Evolutionary conservation across 805 yeast genomes (phyloP), one percentile per base, ranked within the genome.

Genomic region (Cyberlindnera misumaiensis): DNA sequence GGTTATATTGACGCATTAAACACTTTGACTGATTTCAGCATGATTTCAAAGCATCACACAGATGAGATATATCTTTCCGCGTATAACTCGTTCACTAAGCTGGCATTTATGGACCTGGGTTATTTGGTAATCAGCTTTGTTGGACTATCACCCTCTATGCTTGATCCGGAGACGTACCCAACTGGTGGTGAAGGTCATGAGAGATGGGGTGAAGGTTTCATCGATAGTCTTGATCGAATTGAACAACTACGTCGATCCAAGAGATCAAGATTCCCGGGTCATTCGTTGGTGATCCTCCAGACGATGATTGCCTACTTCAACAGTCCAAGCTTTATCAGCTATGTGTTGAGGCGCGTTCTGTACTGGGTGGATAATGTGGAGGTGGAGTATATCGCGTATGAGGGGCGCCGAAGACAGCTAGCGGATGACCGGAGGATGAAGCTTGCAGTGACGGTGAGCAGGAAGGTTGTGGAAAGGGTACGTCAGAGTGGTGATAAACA

Each of bases 51-150:
- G 25, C 34, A 31, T 13, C 26, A 28, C 12, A 5, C 25, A 5
- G 15, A 32, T 4, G 30, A 28, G 17, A n/a, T 22, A 18, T 47
- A 45, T 32, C 27, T 33, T 14, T 14, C 14, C 13, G 39, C 40
- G 9, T 43, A 17, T 25, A 30, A 42, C 4, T 34, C 29, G 14
- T 45, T 32, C 20, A 34, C 27, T 12, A 8, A n/a, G 3, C 37
- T 14, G n/a, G 34, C 36, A 18, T 32, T 31, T 3, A 24, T 34
- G 12, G 48, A 47, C 20, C 28, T 38, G 18, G 49, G 49, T 4
- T 40, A 28, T 24, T 15, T 35, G 11, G 30, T 42, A 3, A 16
- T 43, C 8, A 13, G 29, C 9, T 34, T 14, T n/a, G 11, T 43
- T 9, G 29, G 22, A 8, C 10, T 29, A 11, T 5, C 31, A 3